Conservation (phyloP, 179 eudicot species). For the Beta macrorhiza region DNA sequence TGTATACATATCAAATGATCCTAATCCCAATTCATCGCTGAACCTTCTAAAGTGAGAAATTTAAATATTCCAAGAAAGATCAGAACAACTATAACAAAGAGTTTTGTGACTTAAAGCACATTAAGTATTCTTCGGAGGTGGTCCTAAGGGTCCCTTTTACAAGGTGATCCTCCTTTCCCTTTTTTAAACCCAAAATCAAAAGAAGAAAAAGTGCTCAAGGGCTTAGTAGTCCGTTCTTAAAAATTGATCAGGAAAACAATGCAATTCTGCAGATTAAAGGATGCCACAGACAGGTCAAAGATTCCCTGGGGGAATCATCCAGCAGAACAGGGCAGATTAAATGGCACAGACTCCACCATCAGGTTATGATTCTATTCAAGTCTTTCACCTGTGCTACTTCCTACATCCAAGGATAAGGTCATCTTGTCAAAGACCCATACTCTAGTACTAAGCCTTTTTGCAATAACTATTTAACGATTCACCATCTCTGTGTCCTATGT, state of each 20-base stretch:
- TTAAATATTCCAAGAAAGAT: no score
- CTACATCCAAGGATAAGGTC: background rate
- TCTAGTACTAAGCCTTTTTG: background rate
- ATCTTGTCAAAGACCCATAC: background rate
- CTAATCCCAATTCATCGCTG: background rate
- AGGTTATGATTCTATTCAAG: background rate
- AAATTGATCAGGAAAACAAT: background rate
- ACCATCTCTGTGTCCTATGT: no score
- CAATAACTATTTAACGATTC: no score
- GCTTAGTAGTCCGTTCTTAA: no score
- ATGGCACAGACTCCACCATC: background rate
- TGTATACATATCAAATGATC: no score
- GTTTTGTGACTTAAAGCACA: background rate
- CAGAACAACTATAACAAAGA: background rate
- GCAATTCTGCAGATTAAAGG: background rate
- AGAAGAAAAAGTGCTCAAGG: no score
- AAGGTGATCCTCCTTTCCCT: background rate
- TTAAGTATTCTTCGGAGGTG: no score
- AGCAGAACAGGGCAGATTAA: background rate
- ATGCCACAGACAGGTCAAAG: background rate
- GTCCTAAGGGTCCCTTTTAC: background rate
- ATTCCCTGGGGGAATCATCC: background rate
- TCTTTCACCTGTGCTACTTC: background rate
- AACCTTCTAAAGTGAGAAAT: background rate
- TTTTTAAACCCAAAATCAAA: background rate